phyloP scores from a whole-genome alignment of 2,329 filamentous ascomycete species.

The Rhynchosporium secalis region DNA sequence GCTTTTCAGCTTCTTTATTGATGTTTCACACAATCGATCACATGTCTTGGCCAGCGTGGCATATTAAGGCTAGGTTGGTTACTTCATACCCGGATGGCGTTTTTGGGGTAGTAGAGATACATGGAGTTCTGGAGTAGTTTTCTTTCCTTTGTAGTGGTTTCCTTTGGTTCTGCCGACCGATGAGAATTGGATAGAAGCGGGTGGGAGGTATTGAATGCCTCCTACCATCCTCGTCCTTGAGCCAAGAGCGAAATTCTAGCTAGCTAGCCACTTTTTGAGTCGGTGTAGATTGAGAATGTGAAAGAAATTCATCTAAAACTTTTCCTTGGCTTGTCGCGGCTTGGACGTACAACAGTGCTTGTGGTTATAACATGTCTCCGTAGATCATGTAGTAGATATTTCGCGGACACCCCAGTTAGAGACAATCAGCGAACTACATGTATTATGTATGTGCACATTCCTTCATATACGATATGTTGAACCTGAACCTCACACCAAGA shows the following conservation, averaged over 20 bases:
- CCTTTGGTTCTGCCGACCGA: not conserved
- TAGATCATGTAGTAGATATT: too few species aligned
- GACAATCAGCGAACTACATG: too few species aligned
- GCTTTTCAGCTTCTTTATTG: constrained; percentile 18
- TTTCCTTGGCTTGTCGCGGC: too few species aligned
- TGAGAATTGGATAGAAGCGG: not conserved
- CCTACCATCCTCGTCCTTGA: constrained; percentile 5
- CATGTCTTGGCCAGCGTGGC: constrained; percentile 37
- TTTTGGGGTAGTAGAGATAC: constrained; percentile 22
- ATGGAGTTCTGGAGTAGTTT: constrained; percentile 29
- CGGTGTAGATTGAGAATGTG: not conserved
- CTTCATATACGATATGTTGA: too few species aligned
- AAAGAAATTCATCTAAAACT: not conserved
- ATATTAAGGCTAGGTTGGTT: constrained; percentile 29
- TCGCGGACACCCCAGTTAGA: too few species aligned
- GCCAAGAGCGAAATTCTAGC: not conserved
- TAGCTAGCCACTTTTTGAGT: not conserved
- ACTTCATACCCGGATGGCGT: constrained; percentile 37
- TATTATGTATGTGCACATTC: too few species aligned
- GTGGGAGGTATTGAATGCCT: constrained; percentile 24
- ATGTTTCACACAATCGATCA: constrained; percentile 8
- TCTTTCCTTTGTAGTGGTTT: constrained; percentile 17
- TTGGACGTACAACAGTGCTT: too few species aligned
- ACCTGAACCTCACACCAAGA: too few species aligned
- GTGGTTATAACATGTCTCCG: too few species aligned